Conservation (phyloP, 306 rosid genomes). For the Cyamopsis tetragonoloba region DNA sequence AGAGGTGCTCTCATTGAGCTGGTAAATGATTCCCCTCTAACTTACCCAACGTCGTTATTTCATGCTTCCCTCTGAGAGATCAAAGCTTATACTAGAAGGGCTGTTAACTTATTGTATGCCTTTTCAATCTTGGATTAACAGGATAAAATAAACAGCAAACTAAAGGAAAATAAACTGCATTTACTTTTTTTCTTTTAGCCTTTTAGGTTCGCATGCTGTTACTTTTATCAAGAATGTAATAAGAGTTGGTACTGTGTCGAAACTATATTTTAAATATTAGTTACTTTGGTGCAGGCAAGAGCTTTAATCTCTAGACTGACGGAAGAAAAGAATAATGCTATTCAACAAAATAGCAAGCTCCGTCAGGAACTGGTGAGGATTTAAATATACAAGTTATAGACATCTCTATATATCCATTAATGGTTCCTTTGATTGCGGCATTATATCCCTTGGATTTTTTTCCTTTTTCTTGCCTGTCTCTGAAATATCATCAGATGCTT, state of each 20-base stretch:
- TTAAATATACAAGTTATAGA: background rate
- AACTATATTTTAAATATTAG: conserved; percentile 19
- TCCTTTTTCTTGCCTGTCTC: background rate
- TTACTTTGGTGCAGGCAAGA: conserved; percentile 56
- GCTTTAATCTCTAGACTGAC: conserved; percentile 62
- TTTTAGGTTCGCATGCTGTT: conserved; percentile 5
- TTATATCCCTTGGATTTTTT: background rate
- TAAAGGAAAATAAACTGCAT: background rate
- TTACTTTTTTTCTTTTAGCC: conserved; percentile 1
- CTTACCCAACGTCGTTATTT: background rate
- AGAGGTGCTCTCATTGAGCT: background rate
- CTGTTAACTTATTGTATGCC: conserved; percentile 1
- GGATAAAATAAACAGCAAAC: background rate
- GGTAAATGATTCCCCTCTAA: background rate
- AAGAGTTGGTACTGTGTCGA: background rate
- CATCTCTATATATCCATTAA: background rate
- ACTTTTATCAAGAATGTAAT: background rate
- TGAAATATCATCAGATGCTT: background rate
- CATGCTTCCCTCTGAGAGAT: conserved; percentile 4
- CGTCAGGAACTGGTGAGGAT: conserved; percentile 86
- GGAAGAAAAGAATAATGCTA: conserved; percentile 66
- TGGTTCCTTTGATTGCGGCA: conserved; percentile 1
- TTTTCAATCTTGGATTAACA: background rate
- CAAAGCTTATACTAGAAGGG: background rate
- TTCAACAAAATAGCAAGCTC: conserved; percentile 64